Base-by-base conservation (phyloP, 1,284 basidiomycete genomes). In the Apiotrichum montevideense region DNA sequence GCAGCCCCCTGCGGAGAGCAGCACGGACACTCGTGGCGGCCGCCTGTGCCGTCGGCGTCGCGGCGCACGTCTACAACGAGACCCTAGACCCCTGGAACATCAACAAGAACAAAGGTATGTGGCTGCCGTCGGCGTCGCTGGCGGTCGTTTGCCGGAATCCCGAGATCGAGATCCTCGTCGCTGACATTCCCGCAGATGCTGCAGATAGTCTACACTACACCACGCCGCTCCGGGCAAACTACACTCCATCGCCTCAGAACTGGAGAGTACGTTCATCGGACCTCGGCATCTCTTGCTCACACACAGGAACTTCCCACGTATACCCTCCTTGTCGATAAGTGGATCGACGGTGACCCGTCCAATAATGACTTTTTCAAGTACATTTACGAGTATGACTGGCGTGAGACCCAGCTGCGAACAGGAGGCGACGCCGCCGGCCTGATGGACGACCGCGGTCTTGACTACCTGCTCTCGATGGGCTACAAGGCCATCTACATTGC, bases 401-500 rank as follows among this genome's bases (percentile, higher is more conserved):
- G 86, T 59, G 90, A 94, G 75, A 90, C 89, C 2, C 88, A 93
- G 70, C 80, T 94, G 21, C 85, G 91, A 39, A 86, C 83, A 60
- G 91, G 91, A 55, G 91, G 91, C 57, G 91, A 95, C 73, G 80
- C 90, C 63, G 83, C 82, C 56, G 91, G 91, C 58, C 78, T 94
- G 61, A 77, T 82, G 54, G 75, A 83, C 45, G 85, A 82, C 60
- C 64, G 74, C 35, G 68, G 71, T 47, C 79, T 95, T 62, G 91
- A 94, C 77, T 95, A 95, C 73, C 79, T 95, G 14, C 80, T 88
- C 58, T 87, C 87, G 60, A 92, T 93, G 88, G 91, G 91, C 61
- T 79, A 90, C 66, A 80, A 80, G 64, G 81, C 85, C 51, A 85
- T 95, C 67, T 94, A 90, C 77, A 87, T 93, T 69, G 90, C 91